A percentile compares a stretch with the other conserved stretches of the same genome.
Conservation (phyloP, 228 moss, liverwort and hornwort genomes). For the Sphagnum magellanicum region DNA sequence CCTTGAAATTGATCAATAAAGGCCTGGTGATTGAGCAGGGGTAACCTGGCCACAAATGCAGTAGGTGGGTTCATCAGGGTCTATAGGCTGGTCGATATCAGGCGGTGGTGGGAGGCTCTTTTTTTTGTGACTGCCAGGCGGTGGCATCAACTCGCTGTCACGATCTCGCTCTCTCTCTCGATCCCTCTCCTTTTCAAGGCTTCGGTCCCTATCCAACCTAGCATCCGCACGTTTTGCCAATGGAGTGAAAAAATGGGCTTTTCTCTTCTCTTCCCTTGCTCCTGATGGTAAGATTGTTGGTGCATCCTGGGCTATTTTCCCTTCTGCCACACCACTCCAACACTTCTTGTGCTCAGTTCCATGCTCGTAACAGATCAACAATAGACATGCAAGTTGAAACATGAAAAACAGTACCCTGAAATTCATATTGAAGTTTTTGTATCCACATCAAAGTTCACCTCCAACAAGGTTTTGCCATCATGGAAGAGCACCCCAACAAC, state of each 20-base stretch:
- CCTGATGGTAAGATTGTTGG: conserved; percentile 61
- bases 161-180: conserved; percentile 86
- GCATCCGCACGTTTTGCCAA: conserved; percentile 79
- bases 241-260: conserved; percentile 80
- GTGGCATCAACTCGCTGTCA: conserved; percentile 96
- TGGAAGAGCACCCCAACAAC: no score
- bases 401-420: no score
- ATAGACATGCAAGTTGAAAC: no score
- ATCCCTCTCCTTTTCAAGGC: conserved; percentile 35
- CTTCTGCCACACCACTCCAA: conserved; percentile 33
- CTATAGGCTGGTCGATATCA: conserved; percentile 96
- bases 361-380: no score
- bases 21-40: not conserved
- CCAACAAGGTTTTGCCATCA: no score
- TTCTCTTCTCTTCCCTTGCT: conserved; percentile 86
- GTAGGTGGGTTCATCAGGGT: conserved; percentile 97
- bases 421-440: no score
- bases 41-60: conserved; percentile 96
- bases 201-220: conserved; percentile 69
- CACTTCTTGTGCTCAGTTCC: no score
- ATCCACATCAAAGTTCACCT: no score
- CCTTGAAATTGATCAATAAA: no score
- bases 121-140: conserved; percentile 93
- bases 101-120: conserved; percentile 85
- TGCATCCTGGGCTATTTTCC: conserved; percentile 82